Conservation (phyloP, 2,329 filamentous ascomycete species). For the Claviceps purpurea region DNA sequence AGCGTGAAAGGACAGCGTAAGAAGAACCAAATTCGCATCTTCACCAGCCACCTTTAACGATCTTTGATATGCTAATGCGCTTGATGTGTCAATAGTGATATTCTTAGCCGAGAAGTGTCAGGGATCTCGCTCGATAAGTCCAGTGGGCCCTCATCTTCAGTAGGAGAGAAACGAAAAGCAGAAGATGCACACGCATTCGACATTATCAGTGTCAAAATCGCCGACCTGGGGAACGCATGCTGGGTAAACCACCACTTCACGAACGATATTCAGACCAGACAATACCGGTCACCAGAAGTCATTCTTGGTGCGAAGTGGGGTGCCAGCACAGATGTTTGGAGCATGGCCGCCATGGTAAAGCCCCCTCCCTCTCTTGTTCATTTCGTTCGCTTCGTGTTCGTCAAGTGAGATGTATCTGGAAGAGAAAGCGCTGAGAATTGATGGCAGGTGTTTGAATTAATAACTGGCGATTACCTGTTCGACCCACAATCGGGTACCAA, state of each 20-base stretch:
- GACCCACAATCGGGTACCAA: slow-evolving; percentile 97
- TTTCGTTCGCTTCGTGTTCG: background rate
- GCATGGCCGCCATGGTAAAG: slow-evolving; percentile 95
- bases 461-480: slow-evolving; percentile 96
- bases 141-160: slow-evolving; percentile 33
- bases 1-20: slow-evolving; percentile 89
- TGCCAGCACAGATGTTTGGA: slow-evolving; percentile 98
- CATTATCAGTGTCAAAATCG: slow-evolving; percentile 96
- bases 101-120: slow-evolving; percentile 84
- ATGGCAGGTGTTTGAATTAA: slow-evolving; percentile 79
- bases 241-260: slow-evolving; percentile 99
- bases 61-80: slow-evolving; percentile 4
- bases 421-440: background rate
- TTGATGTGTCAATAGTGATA: slow-evolving; percentile 43
- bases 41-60: background rate
- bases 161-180: slow-evolving; percentile 48
- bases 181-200: slow-evolving; percentile 47
- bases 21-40: slow-evolving; percentile 17
- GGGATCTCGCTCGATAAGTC: slow-evolving; percentile 84
- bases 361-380: too few species aligned
- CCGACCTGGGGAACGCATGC: slow-evolving; percentile 93
- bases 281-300: slow-evolving; percentile 94
- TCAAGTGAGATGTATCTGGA: background rate
- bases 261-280: slow-evolving; percentile 95
- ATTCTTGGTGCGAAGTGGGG: slow-evolving; percentile 97